Percentiles rank a stretch among this genome's conserved stretches.
phyloP scores from a whole-genome alignment of 768 basidiomycete genomes.

The Rhizopogon vulgaris region DNA sequence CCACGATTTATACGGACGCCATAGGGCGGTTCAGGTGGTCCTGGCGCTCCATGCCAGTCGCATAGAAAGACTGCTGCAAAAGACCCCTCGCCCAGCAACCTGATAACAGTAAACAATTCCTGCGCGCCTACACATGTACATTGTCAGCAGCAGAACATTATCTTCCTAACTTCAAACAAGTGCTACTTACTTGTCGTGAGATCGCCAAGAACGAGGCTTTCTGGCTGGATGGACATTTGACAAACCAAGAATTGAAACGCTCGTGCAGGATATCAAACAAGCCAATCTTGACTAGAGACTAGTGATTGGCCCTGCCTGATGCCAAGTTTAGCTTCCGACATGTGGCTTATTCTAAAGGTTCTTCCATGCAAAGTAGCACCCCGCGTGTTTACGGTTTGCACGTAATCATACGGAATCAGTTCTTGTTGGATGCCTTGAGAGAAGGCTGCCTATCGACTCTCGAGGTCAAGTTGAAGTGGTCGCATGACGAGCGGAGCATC shows the following conservation, averaged over 20 bases:
- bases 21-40: conserved; percentile 76
- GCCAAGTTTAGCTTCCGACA: no score
- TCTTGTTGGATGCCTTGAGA: no score
- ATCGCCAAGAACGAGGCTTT: conserved; percentile 65
- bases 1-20: no score
- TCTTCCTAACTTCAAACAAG: conserved; percentile 1
- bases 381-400: no score
- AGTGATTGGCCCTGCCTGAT: no score
- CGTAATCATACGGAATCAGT: no score
- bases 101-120: conserved; percentile 89
- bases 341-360: no score
- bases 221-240: conserved; percentile 64
- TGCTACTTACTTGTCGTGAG: conserved; percentile 71
- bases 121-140: conserved; percentile 53
- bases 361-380: no score
- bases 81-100: conserved; percentile 95
- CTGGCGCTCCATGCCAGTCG: conserved; percentile 89
- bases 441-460: no score
- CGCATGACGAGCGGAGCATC: no score
- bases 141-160: conserved; percentile 8
- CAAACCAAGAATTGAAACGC: conserved; percentile 66
- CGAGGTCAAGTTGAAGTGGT: no score
- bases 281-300: no score
- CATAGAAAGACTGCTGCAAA: conserved; percentile 98
- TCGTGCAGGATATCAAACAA: conserved; percentile 8